Evolutionary conservation across 2,329 filamentous ascomycete species (phyloP), one percentile per base, ranked within the genome.

Genomic region (Penicillium sp.): DNA sequence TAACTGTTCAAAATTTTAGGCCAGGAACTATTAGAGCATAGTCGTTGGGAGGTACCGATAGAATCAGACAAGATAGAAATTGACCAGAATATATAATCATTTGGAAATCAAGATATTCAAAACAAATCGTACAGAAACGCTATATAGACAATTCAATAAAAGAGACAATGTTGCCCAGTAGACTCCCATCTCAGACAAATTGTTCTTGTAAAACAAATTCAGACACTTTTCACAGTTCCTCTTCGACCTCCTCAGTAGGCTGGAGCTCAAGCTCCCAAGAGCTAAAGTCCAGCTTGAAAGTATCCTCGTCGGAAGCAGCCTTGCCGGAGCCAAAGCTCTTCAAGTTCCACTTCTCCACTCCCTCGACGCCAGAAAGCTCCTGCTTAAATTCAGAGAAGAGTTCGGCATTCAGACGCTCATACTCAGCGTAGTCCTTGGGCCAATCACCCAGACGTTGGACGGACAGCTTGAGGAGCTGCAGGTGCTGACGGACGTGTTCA

Each of bases 341-440:
- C 12, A 74, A 64, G 51, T 70, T 65, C 77, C 76, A 79, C 68
- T 76, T 77, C 67, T 78, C 76, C 1, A 76, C 72, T 5, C 74
- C 75, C 57, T 76, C 70, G 2, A 70, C 63, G 7, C 70, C 73
- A 60, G 74, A 70, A 58, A 79, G 67, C 24, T 72, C 68, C 24
- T 43, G 63, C 0, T 70, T 72, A 56, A 74, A 81, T 16, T 66
- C 64, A 5, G 66, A 59, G 64, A 77, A 78, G 6, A 80, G 46
- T 44, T 77, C 70, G 0, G 70, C 72, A 45, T 76, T 78, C 47
- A 82, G 63, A 4, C 67, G 69, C 61, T 79, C 73, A 57, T 81
- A 81, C 60, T 79, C 76, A 8, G 56, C 65, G 58, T 74, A 76
- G 5, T 74, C 66, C 68, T 80, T 82, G 6, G 77, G 74, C 71